A percentile compares a stretch with the other conserved stretches of the same genome.
phyloP scores from a whole-genome alignment of 345 rosid genomes.

The Eucalyptus marginata region DNA sequence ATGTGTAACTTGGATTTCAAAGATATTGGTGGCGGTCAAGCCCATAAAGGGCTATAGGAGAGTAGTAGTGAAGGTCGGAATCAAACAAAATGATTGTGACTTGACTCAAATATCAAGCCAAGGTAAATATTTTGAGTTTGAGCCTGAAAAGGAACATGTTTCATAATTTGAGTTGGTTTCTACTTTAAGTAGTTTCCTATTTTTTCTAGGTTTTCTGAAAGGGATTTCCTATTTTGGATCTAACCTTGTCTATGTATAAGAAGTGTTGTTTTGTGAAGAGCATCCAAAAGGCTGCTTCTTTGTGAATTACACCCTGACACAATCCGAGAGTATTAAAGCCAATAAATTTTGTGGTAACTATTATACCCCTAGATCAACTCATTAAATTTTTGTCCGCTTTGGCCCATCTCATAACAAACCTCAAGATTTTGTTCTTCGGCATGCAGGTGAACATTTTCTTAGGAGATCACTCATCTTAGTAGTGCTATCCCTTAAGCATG shows the following conservation, averaged over 20 bases:
- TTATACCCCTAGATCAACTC: background rate
- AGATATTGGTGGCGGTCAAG: no score
- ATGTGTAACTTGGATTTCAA: no score
- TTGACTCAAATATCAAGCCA: background rate
- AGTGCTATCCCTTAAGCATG: background rate
- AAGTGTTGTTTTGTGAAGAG: background rate
- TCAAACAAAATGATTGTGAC: background rate
- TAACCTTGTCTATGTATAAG: background rate
- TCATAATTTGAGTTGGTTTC: background rate
- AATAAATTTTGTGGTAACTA: background rate
- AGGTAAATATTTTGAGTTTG: background rate
- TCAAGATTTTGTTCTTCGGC: background rate
- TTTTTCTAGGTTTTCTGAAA: background rate
- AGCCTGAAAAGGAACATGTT: background rate
- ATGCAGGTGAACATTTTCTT: background rate
- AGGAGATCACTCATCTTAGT: background rate
- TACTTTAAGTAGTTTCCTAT: background rate
- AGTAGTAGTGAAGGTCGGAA: background rate
- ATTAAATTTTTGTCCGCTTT: background rate
- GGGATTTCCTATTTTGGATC: background rate
- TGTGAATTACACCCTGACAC: rapidly evolving
- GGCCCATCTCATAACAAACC: background rate
- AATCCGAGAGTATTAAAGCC: background rate
- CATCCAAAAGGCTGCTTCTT: background rate
- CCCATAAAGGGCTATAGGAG: background rate